Percentiles rank a stretch among this genome's conserved stretches.
These are phyloP conservation scores for Mimosa bimucronata DNA, from an alignment of 306 rosid species.

Conservation along the genomic window DNA sequence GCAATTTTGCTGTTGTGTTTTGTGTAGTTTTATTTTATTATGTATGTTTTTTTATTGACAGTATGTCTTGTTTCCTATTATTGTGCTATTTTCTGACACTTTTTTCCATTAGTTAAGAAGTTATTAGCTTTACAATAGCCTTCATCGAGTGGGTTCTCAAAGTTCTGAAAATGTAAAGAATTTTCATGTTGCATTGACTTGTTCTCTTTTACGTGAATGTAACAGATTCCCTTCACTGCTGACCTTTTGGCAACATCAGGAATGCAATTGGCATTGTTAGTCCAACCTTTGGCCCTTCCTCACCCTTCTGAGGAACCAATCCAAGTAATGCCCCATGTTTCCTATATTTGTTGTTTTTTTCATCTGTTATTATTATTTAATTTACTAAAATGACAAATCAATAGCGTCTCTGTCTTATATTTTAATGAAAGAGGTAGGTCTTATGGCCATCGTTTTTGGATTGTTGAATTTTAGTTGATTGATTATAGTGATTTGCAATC, in stretches of 20 bases:
- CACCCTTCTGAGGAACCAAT: conserved; percentile 96
- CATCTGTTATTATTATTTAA: conserved; percentile 16
- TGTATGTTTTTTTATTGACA: neutral
- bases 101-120: conserved; percentile 25
- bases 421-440: neutral
- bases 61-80: neutral
- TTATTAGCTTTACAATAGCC: conserved; percentile 21
- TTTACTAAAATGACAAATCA: conserved; percentile 26
- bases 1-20: conserved; percentile 31
- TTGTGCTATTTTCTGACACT: conserved; percentile 13
- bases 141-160: conserved; percentile 26
- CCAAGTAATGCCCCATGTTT: conserved; percentile 58
- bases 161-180: conserved; percentile 24
- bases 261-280: conserved; percentile 94
- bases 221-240: conserved; percentile 87
- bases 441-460: neutral
- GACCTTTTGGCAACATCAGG: conserved; percentile 94
- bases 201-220: conserved; percentile 37
- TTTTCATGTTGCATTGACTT: conserved; percentile 37
- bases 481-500: neutral
- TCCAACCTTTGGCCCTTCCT: conserved; percentile 96
- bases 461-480: neutral
- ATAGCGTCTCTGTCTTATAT: neutral
- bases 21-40: neutral
- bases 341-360: conserved; percentile 31